phyloP scores from a whole-genome alignment of 1,284 basidiomycete species.

The Tylopilus sp. region DNA sequence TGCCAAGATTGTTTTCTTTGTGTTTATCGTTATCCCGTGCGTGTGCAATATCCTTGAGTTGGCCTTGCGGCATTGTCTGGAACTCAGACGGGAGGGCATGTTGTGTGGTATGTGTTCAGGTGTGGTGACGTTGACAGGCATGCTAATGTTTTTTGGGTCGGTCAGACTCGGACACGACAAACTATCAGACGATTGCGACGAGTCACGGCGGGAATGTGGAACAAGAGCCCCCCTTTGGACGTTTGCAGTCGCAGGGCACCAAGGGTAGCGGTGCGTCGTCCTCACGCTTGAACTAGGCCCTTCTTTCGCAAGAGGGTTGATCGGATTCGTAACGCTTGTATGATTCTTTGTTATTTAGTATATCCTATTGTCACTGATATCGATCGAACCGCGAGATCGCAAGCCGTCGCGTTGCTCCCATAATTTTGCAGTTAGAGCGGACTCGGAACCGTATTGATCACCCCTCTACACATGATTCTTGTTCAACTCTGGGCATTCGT shows the following conservation, averaged over 20 bases:
- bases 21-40: constrained; percentile 15
- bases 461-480: no score
- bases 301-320: no score
- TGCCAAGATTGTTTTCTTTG: constrained; percentile 24
- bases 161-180: constrained; percentile 20
- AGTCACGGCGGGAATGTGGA: constrained; percentile 27
- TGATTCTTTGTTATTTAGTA: background rate
- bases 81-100: constrained; percentile 2
- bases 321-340: background rate
- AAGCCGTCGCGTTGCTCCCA: no score
- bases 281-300: background rate
- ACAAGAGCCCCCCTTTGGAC: constrained; percentile 18
- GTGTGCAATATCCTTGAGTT: constrained; percentile 3
- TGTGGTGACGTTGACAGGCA: no score
- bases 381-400: no score
- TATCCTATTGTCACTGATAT: background rate
- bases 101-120: constrained; percentile 24
- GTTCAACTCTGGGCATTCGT: no score
- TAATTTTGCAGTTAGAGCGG: no score
- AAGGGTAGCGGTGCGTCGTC: constrained; percentile 15
- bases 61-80: constrained; percentile 1
- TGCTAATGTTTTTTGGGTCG: background rate
- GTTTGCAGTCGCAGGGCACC: constrained; percentile 19
- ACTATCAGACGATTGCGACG: constrained; percentile 40
- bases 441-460: no score